Evolutionary conservation across 331 rosid species (phyloP), one percentile per base, ranked within the genome.

Genomic region (Stylosanthes scabra): DNA sequence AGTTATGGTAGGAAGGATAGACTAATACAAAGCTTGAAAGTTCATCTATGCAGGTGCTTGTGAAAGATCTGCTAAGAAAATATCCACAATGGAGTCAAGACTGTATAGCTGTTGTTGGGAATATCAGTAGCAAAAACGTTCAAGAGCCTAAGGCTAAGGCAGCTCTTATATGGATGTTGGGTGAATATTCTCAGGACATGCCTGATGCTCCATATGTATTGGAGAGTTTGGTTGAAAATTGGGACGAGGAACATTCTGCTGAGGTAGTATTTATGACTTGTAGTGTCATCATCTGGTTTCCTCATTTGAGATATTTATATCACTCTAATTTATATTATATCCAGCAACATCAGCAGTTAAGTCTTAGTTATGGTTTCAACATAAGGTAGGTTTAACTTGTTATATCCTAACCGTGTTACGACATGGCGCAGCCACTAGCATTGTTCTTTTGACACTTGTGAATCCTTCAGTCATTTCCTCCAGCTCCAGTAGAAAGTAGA

Each of bases 71-170:
- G 61, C 81, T 95, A 3, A 84, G 99, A 83, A 95, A 95, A 72
- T 95, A 95, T 87, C 99, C 99, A 66, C 99, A 95, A 61, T 95
- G 99, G 99, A 95, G 99, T 86, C 99, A 92, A 42, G 98, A 95
- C 87, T 95, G 99, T 86, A 95, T 95, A 73, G 97, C 99, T 39
- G 99, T 95, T 57, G 99, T 95, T 76, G 99, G 99, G 67, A 92
- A 90, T 78, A 95, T 95, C 81, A 95, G 99, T 87, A 90, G 98
- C 86, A 88, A 90, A 81, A 95, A 95, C 72, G 86, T 92, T 79
- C 98, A 95, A 82, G 99, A 95, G 78, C 97, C 99, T 47, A 88
- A 92, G 90, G 99, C 97, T 65, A 95, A 95, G 84, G 98, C 99
- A 27, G 99, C 99, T 75, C 97, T 95, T 63, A 90, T 90, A 84